phyloP scores from a whole-genome alignment of 1,139 yeast genomes.

The Hansenula sp. region DNA sequence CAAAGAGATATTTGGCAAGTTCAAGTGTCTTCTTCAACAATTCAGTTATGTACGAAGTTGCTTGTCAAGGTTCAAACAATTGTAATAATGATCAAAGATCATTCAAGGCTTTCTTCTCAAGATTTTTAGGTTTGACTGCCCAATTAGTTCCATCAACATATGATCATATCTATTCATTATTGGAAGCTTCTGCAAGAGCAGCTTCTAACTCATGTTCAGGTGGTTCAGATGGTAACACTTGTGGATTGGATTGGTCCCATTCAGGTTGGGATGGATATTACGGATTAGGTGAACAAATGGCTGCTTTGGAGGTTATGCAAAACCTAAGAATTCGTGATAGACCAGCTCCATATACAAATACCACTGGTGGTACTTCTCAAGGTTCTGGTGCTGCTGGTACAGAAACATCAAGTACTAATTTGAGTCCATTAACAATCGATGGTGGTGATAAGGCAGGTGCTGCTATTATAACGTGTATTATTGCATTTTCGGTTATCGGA shows the following conservation, averaged over 20 bases:
- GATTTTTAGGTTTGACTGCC: conserved; percentile 76
- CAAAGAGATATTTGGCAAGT: conserved; percentile 47
- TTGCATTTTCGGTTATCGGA: conserved; percentile 62
- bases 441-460: conserved; percentile 84
- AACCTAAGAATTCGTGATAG: conserved; percentile 51
- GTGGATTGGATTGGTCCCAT: conserved; percentile 78
- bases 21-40: conserved; percentile 58
- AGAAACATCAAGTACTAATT: conserved; percentile 29
- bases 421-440: conserved; percentile 46
- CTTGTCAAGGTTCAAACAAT: conserved; percentile 61
- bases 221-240: conserved; percentile 84
- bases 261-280: conserved; percentile 72
- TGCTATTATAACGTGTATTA: conserved; percentile 73
- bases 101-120: conserved; percentile 76
- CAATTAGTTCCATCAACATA: conserved; percentile 62
- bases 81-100: conserved; percentile 92
- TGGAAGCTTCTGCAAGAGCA: conserved; percentile 65
- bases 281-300: conserved; percentile 95
- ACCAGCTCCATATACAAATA: conserved; percentile 56
- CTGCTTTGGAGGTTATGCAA: conserved; percentile 76
- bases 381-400: conserved; percentile 64
- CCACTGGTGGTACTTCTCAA: conserved; percentile 55
- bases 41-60: conserved; percentile 69
- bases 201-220: conserved; percentile 86
- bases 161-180: conserved; percentile 44